Evolutionary conservation across 2,329 filamentous ascomycete species (phyloP), one percentile per base, ranked within the genome.

Genomic region (Capronia coronata): DNA sequence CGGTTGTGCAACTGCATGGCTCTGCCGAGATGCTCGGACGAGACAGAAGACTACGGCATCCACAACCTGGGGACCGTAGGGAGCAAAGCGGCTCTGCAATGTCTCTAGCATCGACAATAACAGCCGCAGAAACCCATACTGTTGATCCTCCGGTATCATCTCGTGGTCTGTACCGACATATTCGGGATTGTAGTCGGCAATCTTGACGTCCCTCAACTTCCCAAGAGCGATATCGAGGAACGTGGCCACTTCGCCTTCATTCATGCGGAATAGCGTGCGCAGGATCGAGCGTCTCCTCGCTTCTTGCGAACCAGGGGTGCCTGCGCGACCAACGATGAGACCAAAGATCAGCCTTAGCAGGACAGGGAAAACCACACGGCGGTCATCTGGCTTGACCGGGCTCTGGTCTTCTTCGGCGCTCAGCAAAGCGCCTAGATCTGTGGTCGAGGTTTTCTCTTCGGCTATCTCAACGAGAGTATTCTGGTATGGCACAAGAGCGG

Each of bases 121-220:
- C 87, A 97, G 93, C 64, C 94, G 94, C 44, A 95, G 71, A 64
- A 96, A 81, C 72, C 94, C 93, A 51, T 93, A 78, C 66, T 96
- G 91, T 66, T 90, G 93, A 61, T 90, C 80, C 9, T 78, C 69
- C 13, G 79, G 77, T 21, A 90, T 69, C 10, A 84, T 55, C 38
- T 86, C 78, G 22, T 75, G 68, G 1, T 73, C 65, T 42, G 76
- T 71, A 43, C 78, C 72, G 2, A 76, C 35, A 9, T 42, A 29
- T 19, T 46, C 68, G 5, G 80, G 61, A 3, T 68, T 60, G 1
- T 14, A 68, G 44, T 78, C 72, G 14, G 85, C 61, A 8, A 91
- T 67, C 2, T 72, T 73, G 11, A 88, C 67, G 35, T 76, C 72
- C 30, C 75, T 77, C 14, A 95, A 72, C 48, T 80, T 75, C 34